These are phyloP conservation scores for Petunia secreta DNA, from an alignment of 257 asterid species.

Conservation along the genomic window DNA sequence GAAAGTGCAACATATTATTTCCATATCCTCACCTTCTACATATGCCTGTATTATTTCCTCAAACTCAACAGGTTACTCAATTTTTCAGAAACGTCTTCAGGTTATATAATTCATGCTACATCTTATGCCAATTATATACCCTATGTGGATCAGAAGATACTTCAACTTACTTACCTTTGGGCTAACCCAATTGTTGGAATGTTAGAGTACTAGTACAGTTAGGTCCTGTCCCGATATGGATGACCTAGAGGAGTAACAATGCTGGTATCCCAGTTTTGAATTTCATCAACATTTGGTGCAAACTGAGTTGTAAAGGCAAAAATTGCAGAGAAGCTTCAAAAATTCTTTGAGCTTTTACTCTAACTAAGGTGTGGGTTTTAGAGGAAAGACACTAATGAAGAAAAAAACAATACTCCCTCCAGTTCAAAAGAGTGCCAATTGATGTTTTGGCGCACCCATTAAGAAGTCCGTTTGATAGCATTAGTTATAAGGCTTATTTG, in stretches of 20 bases:
- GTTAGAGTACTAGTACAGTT: not conserved
- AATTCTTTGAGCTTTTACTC: not conserved
- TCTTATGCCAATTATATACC: not conserved
- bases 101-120: not conserved
- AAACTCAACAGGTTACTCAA: not conserved
- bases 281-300: not conserved
- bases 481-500: no score
- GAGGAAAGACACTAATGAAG: no score
- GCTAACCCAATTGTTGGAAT: constrained; percentile 13
- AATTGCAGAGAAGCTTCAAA: not conserved
- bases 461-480: no score
- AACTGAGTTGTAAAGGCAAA: not conserved
- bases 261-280: not conserved
- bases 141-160: constrained; percentile 13
- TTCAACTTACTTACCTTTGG: constrained; percentile 10
- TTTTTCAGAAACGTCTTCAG: not conserved
- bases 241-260: not conserved
- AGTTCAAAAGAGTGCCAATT: no score
- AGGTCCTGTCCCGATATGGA: not conserved
- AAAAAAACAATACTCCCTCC: no score
- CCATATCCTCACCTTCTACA: not conserved
- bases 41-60: not conserved
- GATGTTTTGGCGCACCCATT: no score
- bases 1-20: not conserved
- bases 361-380: no score